Percentiles rank a stretch among this genome's conserved stretches.
These are phyloP conservation scores for Chrysoporthe cubensis DNA, from an alignment of 2,329 filamentous ascomycete species.

Conservation along the genomic window DNA sequence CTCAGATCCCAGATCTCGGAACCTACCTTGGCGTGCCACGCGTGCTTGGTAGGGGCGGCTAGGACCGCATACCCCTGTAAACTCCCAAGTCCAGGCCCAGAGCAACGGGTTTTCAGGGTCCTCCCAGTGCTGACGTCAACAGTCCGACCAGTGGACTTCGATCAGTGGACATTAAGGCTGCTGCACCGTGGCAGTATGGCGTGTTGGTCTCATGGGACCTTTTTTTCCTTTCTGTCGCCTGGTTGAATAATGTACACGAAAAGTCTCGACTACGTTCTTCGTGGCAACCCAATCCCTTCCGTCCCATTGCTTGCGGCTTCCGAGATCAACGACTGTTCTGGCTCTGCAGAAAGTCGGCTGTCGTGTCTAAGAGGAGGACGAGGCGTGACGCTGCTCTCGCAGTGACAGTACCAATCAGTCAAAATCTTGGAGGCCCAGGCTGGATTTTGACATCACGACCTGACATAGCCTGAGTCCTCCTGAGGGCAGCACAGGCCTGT, in stretches of 20 bases:
- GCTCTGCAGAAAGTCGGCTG: background rate
- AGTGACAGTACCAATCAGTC: background rate
- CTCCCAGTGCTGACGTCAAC: constrained; percentile 7
- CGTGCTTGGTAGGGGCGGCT: background rate
- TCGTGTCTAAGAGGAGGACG: background rate
- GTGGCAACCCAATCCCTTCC: background rate
- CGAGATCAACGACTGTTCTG: background rate
- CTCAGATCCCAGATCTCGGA: background rate
- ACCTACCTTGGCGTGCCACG: background rate
- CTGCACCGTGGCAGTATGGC: background rate
- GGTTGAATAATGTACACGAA: background rate
- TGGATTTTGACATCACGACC: background rate
- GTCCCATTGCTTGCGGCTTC: background rate
- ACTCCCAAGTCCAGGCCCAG: background rate
- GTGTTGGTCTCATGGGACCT: constrained; percentile 11
- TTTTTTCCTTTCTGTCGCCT: background rate
- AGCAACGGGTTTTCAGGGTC: background rate
- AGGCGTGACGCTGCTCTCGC: background rate
- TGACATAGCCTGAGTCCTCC: background rate
- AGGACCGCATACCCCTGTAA: background rate
- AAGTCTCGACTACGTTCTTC: background rate
- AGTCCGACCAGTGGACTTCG: background rate
- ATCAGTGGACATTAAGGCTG: background rate
- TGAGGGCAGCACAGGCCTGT: too few relatives aligned
- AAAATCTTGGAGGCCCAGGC: background rate